Conservation (phyloP, 805 yeast genomes). For the Candida oleophila region DNA sequence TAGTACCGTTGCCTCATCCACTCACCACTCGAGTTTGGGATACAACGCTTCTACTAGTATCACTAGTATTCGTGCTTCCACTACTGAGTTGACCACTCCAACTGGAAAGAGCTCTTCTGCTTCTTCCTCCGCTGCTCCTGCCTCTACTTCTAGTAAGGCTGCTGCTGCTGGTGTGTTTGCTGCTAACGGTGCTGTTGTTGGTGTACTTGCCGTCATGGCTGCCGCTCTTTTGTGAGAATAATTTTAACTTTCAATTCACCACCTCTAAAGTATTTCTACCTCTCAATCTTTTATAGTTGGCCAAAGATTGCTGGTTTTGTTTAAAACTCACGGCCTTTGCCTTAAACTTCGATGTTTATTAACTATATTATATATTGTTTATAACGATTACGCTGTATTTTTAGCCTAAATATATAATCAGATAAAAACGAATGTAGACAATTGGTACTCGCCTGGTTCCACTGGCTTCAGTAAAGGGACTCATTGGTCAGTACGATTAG, state of each 20-base stretch:
- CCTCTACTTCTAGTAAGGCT: conserved; percentile 10
- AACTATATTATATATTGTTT: neutral
- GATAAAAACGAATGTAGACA: neutral
- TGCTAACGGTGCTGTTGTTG: conserved; percentile 17
- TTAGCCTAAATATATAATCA: neutral
- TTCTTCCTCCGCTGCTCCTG: conserved; percentile 6
- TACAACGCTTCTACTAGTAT: conserved; percentile 3
- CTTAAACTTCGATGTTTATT: conserved; percentile 1
- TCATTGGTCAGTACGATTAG: too few relatives aligned
- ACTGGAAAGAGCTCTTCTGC: conserved; percentile 8
- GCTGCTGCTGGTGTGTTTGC: conserved; percentile 8
- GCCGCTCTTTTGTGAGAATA: conserved; percentile 21
- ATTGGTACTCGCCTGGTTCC: too few relatives aligned
- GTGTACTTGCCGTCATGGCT: conserved; percentile 21
- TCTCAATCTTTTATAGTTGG: neutral
- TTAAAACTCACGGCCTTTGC: neutral
- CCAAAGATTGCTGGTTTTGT: neutral
- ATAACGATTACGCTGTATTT: conserved; percentile 2
- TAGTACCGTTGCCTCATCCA: conserved; percentile 9
- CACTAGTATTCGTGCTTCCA: conserved; percentile 4
- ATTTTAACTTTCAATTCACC: neutral
- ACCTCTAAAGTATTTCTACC: neutral
- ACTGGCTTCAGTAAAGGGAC: too few relatives aligned
- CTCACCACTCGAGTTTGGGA: conserved; percentile 3
- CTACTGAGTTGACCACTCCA: conserved; percentile 4